Conservation (phyloP, 495 filamentous ascomycete genomes). For the Talaromyces trachyspermus region DNA sequence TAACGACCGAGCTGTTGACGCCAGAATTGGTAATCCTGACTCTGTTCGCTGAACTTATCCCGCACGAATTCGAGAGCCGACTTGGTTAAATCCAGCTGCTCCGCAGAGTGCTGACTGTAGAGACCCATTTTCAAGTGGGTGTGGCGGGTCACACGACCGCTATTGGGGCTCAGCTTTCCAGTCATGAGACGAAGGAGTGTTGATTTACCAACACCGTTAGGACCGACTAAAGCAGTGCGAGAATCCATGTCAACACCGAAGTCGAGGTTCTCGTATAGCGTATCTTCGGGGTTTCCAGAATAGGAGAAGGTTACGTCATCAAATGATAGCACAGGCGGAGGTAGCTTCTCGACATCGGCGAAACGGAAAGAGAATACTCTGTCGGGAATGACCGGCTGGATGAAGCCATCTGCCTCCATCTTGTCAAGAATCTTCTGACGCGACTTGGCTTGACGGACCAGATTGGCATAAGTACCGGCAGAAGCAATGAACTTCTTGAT, state of each 20-base stretch:
- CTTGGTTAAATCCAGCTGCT: slow-evolving; percentile 97
- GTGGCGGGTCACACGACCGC: slow-evolving; percentile 76
- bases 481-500: slow-evolving; percentile 99
- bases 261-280: slow-evolving; percentile 92
- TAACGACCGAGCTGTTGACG: slow-evolving; percentile 93
- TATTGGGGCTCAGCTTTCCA: slow-evolving; percentile 81
- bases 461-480: slow-evolving; percentile 98
- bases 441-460: slow-evolving; percentile 97
- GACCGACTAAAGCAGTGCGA: slow-evolving; percentile 91
- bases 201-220: slow-evolving; percentile 99
- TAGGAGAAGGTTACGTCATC: slow-evolving; percentile 98
- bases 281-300: slow-evolving; percentile 79
- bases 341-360: slow-evolving; percentile 96
- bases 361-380: slow-evolving; percentile 97
- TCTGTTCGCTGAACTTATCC: slow-evolving; percentile 83
- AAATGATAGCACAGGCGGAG: slow-evolving; percentile 91
- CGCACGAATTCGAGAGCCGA: slow-evolving; percentile 95
- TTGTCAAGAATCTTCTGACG: slow-evolving; percentile 99
- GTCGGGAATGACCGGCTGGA: slow-evolving; percentile 79
- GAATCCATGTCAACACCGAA: slow-evolving; percentile 99
- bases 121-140: slow-evolving; percentile 97
- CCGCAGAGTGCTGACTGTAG: slow-evolving; percentile 96
- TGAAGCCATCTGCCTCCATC: slow-evolving; percentile 99
- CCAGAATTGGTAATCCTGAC: slow-evolving; percentile 99
- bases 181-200: slow-evolving; percentile 97